Percentiles rank a stretch among this genome's conserved stretches.
Evolutionary conservation across 768 basidiomycete genomes (phyloP).

Genomic region (Lactifluus subvellereus): DNA sequence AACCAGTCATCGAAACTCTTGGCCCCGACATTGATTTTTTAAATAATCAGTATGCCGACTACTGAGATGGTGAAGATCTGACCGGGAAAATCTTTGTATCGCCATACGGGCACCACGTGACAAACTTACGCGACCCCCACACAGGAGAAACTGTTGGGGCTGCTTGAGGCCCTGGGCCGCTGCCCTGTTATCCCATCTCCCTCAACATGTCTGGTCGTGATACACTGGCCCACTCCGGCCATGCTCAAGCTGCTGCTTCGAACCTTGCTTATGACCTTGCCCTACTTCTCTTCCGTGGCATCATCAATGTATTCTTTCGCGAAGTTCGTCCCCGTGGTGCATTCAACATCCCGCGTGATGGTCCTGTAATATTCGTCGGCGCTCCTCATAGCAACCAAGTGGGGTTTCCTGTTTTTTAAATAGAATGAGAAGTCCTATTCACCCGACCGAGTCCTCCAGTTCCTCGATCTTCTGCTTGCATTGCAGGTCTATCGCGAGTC

Average conservation of each 20-base stretch:
- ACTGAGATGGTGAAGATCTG: no score
- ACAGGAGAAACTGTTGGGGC: not conserved
- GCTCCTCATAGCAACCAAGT: constrained; percentile 93
- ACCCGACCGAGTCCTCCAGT: constrained; percentile 42
- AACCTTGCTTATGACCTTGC: constrained; percentile 57
- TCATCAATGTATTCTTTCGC: constrained; percentile 92
- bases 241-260: not conserved
- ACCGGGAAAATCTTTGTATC: no score
- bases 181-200: not conserved
- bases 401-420: constrained; percentile 12
- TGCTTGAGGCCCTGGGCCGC: not conserved
- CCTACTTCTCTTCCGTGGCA: constrained; percentile 75
- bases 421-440: not conserved
- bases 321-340: constrained; percentile 91
- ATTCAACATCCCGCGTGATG: constrained; percentile 85
- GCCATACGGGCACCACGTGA: no score
- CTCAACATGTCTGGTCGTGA: constrained; percentile 5
- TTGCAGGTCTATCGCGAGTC: constrained; percentile 81
- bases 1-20: no score
- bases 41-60: no score
- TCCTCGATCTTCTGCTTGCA: constrained; percentile 84
- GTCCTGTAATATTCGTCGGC: constrained; percentile 89
- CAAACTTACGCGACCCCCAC: not conserved
- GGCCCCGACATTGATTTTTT: no score
- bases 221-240: not conserved